Evolutionary conservation across 2,329 filamentous ascomycete genomes (phyloP).

Genomic region (Diaporthe sp.): DNA sequence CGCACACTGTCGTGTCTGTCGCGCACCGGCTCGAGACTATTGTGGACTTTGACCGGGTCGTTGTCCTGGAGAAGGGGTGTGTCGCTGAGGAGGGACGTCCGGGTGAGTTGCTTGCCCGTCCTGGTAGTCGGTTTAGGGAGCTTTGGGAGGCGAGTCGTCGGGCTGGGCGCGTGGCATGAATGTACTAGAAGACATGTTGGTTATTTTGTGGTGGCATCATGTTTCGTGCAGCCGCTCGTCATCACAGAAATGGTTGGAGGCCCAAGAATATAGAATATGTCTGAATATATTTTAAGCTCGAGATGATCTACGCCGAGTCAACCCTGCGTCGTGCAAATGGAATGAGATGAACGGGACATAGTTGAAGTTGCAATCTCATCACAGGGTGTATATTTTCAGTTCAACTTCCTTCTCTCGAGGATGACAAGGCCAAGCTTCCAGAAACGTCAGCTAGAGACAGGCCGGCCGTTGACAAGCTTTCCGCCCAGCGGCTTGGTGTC

Average conservation of each 20-base stretch:
- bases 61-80: constrained; percentile 59
- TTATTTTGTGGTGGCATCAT: background rate
- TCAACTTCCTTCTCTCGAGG: background rate
- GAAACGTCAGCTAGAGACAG: background rate
- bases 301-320: background rate
- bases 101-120: background rate
- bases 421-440: background rate
- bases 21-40: constrained; percentile 56
- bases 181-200: background rate
- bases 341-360: background rate
- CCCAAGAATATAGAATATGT: background rate
- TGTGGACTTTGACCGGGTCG: constrained; percentile 62
- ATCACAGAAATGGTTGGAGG: background rate
- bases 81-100: constrained; percentile 31
- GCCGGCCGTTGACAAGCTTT: constrained; percentile 12
- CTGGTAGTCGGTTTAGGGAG: constrained; percentile 26
- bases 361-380: background rate
- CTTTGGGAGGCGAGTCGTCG: constrained; percentile 29
- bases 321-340: background rate
- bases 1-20: constrained; percentile 63
- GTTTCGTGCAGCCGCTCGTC: background rate
- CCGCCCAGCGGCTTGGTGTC: constrained; percentile 22
- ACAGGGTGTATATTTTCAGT: background rate
- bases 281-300: background rate
- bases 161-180: background rate